phyloP scores from a whole-genome alignment of 2,329 filamentous ascomycete species.

The Fusarium anguioides region DNA sequence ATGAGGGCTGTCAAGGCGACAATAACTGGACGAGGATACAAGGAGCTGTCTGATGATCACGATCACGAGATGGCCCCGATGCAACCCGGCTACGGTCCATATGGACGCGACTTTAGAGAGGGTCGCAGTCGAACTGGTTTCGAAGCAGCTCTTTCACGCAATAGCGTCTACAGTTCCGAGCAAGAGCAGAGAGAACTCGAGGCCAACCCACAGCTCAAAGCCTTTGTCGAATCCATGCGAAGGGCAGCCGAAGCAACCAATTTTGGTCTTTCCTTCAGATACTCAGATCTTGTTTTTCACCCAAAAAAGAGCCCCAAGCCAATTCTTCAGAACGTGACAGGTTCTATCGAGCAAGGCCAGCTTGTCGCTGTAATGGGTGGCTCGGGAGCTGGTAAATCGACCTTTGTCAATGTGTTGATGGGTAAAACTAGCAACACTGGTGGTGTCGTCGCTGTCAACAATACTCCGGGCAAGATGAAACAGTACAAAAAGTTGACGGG shows the following conservation, averaged over 20 bases:
- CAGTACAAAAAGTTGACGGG: constrained; percentile 69
- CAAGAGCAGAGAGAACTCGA: constrained; percentile 27
- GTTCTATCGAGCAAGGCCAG: constrained; percentile 63
- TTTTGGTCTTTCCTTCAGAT: constrained; percentile 66
- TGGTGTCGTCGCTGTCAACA: constrained; percentile 65
- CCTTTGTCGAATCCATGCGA: constrained; percentile 65
- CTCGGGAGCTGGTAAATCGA: constrained; percentile 69
- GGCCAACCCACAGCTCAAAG: constrained; percentile 53
- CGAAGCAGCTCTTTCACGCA: constrained; percentile 51
- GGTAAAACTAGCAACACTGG: constrained; percentile 64
- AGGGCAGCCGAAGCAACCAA: constrained; percentile 61
- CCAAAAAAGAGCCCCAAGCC: constrained; percentile 57
- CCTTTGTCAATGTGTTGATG: constrained; percentile 71
- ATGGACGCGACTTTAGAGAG: constrained; percentile 24
- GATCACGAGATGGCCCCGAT: constrained; percentile 54
- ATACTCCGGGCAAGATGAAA: constrained; percentile 58
- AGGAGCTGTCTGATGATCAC: constrained; percentile 46
- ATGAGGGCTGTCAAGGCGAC: constrained; percentile 47
- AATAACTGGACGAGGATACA: constrained; percentile 48
- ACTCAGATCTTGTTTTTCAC: constrained; percentile 61
- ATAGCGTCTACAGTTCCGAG: constrained; percentile 45
- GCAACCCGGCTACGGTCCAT: constrained; percentile 45
- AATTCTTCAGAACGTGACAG: constrained; percentile 65
- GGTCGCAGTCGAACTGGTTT: constrained; percentile 49
- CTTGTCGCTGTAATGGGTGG: constrained; percentile 71